A percentile compares a stretch with the other conserved stretches of the same genome.
These are phyloP conservation scores for Microascus cirrosus DNA, from an alignment of 2,329 filamentous ascomycete genomes.

Conservation along the genomic window DNA sequence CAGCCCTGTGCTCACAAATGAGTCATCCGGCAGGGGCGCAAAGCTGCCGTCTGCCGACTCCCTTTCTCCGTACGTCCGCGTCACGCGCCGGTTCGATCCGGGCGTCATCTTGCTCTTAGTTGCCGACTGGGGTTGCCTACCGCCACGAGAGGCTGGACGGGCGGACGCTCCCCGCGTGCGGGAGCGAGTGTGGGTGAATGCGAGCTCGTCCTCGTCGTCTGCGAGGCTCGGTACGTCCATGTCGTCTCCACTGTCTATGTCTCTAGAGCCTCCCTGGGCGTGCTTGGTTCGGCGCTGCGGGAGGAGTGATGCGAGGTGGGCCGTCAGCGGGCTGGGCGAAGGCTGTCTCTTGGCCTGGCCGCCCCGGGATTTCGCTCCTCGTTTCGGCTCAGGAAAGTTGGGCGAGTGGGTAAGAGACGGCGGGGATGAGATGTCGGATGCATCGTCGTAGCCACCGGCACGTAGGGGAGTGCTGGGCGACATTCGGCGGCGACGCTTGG, in stretches of 20 bases:
- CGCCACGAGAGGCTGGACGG: constrained; percentile 14
- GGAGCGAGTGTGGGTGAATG: constrained; percentile 25
- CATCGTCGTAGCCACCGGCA: constrained; percentile 12
- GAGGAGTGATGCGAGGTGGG: constrained; percentile 40
- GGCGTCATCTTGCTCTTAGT: constrained; percentile 6
- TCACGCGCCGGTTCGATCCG: constrained; percentile 15
- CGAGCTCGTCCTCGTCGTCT: constrained; percentile 46
- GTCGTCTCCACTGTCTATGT: constrained; percentile 34
- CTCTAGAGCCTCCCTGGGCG: constrained; percentile 23
- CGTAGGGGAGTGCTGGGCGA: constrained; percentile 25
- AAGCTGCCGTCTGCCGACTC: constrained; percentile 25
- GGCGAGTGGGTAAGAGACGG: constrained; percentile 58
- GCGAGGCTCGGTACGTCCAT: constrained; percentile 24
- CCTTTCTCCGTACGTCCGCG: constrained; percentile 13
- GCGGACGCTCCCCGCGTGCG: constrained; percentile 15
- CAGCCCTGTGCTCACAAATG: constrained; percentile 20
- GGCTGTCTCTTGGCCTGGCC: constrained; percentile 20
- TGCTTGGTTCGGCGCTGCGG: constrained; percentile 37
- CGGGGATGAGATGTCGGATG: constrained; percentile 50
- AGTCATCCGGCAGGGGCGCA: constrained; percentile 32
- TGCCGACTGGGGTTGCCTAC: constrained; percentile 10
- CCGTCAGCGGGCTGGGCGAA: constrained; percentile 34
- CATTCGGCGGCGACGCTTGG: constrained; percentile 30
- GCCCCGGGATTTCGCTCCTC: constrained; percentile 16
- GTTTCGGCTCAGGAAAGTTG: constrained; percentile 26